Percentiles rank a stretch among this genome's conserved stretches.
These are phyloP conservation scores for Graphium sp. DNA, from an alignment of 2,329 filamentous ascomycete species.

Conservation along the genomic window DNA sequence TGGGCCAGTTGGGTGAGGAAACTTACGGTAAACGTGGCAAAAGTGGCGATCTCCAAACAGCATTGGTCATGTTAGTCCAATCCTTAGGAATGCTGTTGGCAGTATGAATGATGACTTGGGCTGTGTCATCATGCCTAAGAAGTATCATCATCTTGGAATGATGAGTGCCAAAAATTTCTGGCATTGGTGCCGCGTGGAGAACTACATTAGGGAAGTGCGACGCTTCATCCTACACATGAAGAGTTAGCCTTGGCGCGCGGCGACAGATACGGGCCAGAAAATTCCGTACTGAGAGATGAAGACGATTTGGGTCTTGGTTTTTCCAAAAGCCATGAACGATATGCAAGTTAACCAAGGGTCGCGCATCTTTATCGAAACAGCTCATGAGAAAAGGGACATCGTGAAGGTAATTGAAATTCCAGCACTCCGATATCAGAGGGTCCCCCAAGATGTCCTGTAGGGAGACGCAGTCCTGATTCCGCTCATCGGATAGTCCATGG, in stretches of 20 bases:
- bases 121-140: constrained; percentile 57
- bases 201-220: constrained; percentile 47
- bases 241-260: background rate
- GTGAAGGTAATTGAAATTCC: constrained; percentile 55
- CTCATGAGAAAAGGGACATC: constrained; percentile 38
- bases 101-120: constrained; percentile 71
- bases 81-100: constrained; percentile 83
- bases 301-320: constrained; percentile 42
- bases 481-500: constrained; percentile 36
- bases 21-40: constrained; percentile 39
- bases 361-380: constrained; percentile 33
- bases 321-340: constrained; percentile 50
- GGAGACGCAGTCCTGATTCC: constrained; percentile 49
- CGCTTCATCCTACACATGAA: constrained; percentile 36
- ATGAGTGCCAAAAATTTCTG: constrained; percentile 74
- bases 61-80: constrained; percentile 80
- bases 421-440: constrained; percentile 54
- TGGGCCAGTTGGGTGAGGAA: too few relatives aligned
- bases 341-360: constrained; percentile 30
- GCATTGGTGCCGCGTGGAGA: constrained; percentile 60
- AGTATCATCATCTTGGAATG: constrained; percentile 80
- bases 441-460: constrained; percentile 56
- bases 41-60: constrained; percentile 59
- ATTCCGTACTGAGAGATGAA: constrained; percentile 40
- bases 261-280: too few relatives aligned